A percentile compares a stretch with the other conserved stretches of the same genome.
These are phyloP conservation scores for Clitopilus passeckerianus DNA, from an alignment of 768 basidiomycete species.

Conservation along the genomic window DNA sequence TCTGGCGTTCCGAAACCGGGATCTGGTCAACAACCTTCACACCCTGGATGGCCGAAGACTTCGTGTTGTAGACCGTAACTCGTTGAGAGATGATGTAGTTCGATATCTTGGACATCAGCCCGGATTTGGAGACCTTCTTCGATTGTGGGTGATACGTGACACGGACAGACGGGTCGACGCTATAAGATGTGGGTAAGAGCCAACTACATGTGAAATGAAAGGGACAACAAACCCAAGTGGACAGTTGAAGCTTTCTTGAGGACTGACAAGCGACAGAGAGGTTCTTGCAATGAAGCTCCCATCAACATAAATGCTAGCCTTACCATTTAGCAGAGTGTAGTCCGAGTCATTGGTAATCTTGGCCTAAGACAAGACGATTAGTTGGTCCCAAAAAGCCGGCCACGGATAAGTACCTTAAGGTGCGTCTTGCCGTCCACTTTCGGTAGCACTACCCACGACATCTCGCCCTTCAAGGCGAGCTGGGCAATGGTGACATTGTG, in stretches of 20 bases:
- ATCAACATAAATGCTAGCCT: constrained; percentile 21
- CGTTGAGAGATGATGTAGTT: constrained; percentile 17
- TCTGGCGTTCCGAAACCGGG: constrained; percentile 16
- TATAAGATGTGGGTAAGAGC: background rate
- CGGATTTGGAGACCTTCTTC: constrained; percentile 18
- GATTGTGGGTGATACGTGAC: constrained; percentile 18
- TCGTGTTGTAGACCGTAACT: constrained; percentile 19
- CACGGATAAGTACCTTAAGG: constrained; percentile 14
- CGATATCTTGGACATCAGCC: constrained; percentile 17
- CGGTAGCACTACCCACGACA: constrained; percentile 24
- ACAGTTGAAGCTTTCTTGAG: constrained; percentile 24
- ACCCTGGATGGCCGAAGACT: constrained; percentile 8
- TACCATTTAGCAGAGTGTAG: constrained; percentile 18
- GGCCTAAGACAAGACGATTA: constrained; percentile 11
- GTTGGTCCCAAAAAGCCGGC: background rate
- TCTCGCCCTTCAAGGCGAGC: constrained; percentile 13
- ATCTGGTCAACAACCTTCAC: constrained; percentile 18
- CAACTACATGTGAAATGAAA: background rate
- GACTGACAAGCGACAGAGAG: constrained; percentile 17
- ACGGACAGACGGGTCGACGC: constrained; percentile 20
- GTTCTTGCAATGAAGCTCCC: constrained; percentile 23
- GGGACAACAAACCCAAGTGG: constrained; percentile 17
- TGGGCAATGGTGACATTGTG: constrained; percentile 23
- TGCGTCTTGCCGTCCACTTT: constrained; percentile 19
- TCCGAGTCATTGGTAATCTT: constrained; percentile 22